Percentiles rank a stretch among this genome's conserved stretches.
These are phyloP conservation scores for Termitomyces sp. DNA, from an alignment of 768 basidiomycete genomes.

Conservation along the genomic window DNA sequence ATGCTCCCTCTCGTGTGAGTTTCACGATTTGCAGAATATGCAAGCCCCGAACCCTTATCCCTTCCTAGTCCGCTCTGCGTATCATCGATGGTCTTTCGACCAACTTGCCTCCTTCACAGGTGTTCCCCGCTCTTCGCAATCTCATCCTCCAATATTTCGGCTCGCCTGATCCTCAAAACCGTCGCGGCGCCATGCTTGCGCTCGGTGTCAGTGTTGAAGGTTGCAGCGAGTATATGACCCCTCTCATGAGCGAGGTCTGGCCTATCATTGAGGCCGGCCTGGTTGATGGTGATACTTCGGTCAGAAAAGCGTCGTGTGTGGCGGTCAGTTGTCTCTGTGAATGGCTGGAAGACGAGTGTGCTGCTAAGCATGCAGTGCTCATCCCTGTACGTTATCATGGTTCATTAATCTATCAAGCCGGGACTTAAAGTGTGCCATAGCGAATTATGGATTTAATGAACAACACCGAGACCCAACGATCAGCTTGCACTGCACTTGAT, in stretches of 20 bases:
- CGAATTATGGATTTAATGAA: constrained; percentile 89
- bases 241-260: constrained; percentile 89
- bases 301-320: constrained; percentile 93
- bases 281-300: constrained; percentile 73
- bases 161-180: constrained; percentile 69
- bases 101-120: constrained; percentile 87
- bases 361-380: constrained; percentile 73
- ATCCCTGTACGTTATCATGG: constrained; percentile 60
- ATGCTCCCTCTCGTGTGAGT: constrained; percentile 84
- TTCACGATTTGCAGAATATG: neutral
- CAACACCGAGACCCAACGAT: constrained; percentile 79
- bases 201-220: constrained; percentile 96
- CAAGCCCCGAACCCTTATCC: neutral
- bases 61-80: constrained; percentile 77
- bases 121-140: constrained; percentile 85
- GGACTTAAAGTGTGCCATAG: constrained; percentile 28
- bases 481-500: constrained; percentile 96
- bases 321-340: constrained; percentile 96
- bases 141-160: constrained; percentile 84
- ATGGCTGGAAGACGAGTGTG: constrained; percentile 93
- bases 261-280: constrained; percentile 89
- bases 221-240: constrained; percentile 96
- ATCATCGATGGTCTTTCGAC: constrained; percentile 92
- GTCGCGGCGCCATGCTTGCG: constrained; percentile 92
- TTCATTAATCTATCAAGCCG: neutral